phyloP scores from a whole-genome alignment of 2,329 filamentous ascomycete genomes.

The Malbranchea zuffiana region DNA sequence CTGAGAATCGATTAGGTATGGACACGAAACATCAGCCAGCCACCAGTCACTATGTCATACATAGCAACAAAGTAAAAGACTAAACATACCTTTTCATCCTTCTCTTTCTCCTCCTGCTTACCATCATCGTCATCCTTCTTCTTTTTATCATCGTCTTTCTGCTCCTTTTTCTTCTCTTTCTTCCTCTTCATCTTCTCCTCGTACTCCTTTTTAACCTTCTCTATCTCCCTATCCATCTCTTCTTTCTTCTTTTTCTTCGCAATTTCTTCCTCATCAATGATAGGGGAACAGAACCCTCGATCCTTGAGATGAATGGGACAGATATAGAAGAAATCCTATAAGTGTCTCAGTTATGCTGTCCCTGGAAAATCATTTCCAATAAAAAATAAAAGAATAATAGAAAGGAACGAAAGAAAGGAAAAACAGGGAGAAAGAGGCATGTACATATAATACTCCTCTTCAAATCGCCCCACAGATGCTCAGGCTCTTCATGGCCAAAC shows the following conservation, averaged over 20 bases:
- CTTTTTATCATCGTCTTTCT: conserved; percentile 40
- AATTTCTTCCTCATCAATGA: conserved; percentile 35
- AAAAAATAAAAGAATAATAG: not conserved
- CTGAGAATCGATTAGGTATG: conserved; percentile 17
- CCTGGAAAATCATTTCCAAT: not conserved
- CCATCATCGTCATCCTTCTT: conserved; percentile 38
- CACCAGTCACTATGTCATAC: not conserved
- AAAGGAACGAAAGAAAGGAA: not conserved
- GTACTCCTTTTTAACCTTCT: conserved; percentile 44
- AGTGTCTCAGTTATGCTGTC: not conserved
- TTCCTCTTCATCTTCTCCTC: conserved; percentile 67
- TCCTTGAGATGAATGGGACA: conserved; percentile 78
- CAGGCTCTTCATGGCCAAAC: conserved; percentile 8
- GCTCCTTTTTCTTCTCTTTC: conserved; percentile 44
- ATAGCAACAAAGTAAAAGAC: not conserved
- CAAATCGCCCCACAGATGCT: not conserved
- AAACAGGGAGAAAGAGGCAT: not conserved
- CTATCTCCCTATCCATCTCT: conserved; percentile 36
- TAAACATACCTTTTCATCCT: conserved; percentile 30
- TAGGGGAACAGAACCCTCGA: conserved; percentile 59
- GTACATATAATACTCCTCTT: not conserved
- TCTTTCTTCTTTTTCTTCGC: conserved; percentile 35
- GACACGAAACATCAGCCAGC: not conserved
- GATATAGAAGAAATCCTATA: conserved; percentile 80
- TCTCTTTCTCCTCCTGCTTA: conserved; percentile 42